Evolutionary conservation across 768 basidiomycete species (phyloP).

Genomic region (Cyathus striatus): DNA sequence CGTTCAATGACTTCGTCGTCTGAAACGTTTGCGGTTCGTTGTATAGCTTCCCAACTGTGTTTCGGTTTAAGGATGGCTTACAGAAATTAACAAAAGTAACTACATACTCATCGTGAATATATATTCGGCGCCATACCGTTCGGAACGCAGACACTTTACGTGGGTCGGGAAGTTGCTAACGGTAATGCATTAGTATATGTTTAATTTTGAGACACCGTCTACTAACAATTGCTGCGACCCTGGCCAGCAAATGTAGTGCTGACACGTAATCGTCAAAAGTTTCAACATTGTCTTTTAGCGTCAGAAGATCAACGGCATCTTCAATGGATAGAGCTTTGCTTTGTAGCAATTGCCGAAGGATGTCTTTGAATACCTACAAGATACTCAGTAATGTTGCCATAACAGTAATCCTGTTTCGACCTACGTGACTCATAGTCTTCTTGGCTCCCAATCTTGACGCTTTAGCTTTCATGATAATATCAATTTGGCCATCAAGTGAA

Average conservation of each 20-base stretch:
- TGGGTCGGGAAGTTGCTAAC: slow-evolving; percentile 48
- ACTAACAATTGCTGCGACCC: slow-evolving; percentile 5
- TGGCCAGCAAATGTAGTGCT: slow-evolving; percentile 61
- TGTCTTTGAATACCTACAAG: slow-evolving; percentile 61
- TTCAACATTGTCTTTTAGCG: slow-evolving; percentile 72
- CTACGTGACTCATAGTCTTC: slow-evolving; percentile 49
- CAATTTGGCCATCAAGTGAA: slow-evolving; percentile 64
- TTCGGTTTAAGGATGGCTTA: slow-evolving; percentile 2
- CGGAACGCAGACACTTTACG: slow-evolving; percentile 66
- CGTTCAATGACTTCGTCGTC: slow-evolving; percentile 72
- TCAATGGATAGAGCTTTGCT: slow-evolving; percentile 74
- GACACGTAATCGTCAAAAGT: slow-evolving; percentile 62
- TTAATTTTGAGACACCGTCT: too few species aligned
- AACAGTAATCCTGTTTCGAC: too few species aligned
- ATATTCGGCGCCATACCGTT: slow-evolving; percentile 84
- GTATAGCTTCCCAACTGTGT: slow-evolving; percentile 74
- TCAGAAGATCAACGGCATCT: slow-evolving; percentile 78
- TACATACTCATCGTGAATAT: slow-evolving; percentile 79
- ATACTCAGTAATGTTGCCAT: background rate
- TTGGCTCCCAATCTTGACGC: slow-evolving; percentile 41
- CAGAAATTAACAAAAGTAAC: background rate
- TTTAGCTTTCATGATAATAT: slow-evolving; percentile 51
- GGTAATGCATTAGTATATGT: slow-evolving; percentile 1
- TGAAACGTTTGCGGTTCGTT: slow-evolving; percentile 67
- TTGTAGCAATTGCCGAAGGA: slow-evolving; percentile 65